Base-by-base conservation (phyloP, 805 yeast species). In the Starmerella etchellsii region DNA sequence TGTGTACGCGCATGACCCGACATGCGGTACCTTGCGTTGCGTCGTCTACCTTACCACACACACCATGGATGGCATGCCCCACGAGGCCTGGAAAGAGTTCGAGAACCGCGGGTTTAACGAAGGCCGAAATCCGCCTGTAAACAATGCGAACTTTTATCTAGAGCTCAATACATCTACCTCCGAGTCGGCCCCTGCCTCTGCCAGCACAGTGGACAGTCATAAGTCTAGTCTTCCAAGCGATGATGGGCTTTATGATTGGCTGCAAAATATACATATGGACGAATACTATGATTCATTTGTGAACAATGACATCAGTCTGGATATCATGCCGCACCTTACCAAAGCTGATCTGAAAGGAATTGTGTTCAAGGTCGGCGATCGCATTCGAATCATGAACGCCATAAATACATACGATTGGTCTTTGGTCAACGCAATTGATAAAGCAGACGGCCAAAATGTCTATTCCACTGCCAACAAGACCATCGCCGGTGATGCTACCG, bases 351-450 rank as follows among this genome's bases (percentile, higher is more conserved):
- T 88, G 41, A 71, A 69, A 36, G 91, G 79, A 42, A 56, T 91
- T 10, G 94, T 88, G 10, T 47, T 52, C n/a, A 78, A 74, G 48
- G 72, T 88, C 14, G 96, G 97, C 1, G 97, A 91, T 57, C 64
- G 95, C 22, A 65, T 88, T 18, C 65, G 79, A 23, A 59, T 88
- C 10, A 73, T 78, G 52, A 64, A 73, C 14, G 76, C 78, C 18
- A 66, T 81, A 3, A 64, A 69, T 24, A 57, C 64, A 31, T 51
- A 74, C 42, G 23, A 7, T n/a, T 7, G 16, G 23, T 10, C n/a
- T 15, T 13, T 14, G 8, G 30, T 14, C 8, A 13, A 27, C 5
- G 10, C 25, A 23, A 23, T 23, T 10, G 30, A 13, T 6, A 9
- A 25, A 9, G 27, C 9, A 13, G 27, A 10, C 9, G 27, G 27